Evolutionary conservation across 2,329 filamentous ascomycete species (phyloP).

Genomic region (Cercospora beticola): DNA sequence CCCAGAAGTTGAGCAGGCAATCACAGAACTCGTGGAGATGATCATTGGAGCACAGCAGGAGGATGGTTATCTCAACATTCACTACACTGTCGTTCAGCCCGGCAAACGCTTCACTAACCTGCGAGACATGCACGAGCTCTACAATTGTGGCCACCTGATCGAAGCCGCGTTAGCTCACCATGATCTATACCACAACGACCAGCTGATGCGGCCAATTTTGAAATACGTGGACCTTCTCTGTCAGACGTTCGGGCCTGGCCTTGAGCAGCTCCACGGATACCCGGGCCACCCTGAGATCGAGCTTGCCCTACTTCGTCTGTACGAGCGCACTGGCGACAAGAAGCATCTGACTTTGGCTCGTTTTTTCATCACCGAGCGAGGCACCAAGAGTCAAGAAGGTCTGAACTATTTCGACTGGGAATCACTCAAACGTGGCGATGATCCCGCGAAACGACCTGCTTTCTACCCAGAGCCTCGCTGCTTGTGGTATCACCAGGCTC

Average conservation of each 20-base stretch:
- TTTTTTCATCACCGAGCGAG: conserved; percentile 60
- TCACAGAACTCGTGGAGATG: conserved; percentile 59
- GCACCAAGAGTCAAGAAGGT: conserved; percentile 53
- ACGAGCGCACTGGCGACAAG: conserved; percentile 42
- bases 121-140: conserved; percentile 62
- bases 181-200: conserved; percentile 53
- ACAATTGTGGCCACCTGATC: conserved; percentile 62
- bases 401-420: conserved; percentile 58
- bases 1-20: conserved; percentile 50
- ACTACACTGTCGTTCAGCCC: conserved; percentile 61
- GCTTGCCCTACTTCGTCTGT: conserved; percentile 50
- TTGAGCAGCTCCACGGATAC: conserved; percentile 57
- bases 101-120: conserved; percentile 58
- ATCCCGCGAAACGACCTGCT: conserved; percentile 48
- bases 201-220: conserved; percentile 54
- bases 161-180: conserved; percentile 60
- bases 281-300: conserved; percentile 61
- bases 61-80: conserved; percentile 64
- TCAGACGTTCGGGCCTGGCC: conserved; percentile 52
- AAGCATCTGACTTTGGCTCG: conserved; percentile 50
- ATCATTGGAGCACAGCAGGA: conserved; percentile 57
- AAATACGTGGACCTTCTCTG: conserved; percentile 57
- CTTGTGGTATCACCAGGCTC: conserved; percentile 58
- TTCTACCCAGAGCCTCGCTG: conserved; percentile 47
- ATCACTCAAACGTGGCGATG: conserved; percentile 52